phyloP scores from a whole-genome alignment of 805 yeast species.

The Ogataea sp. region DNA sequence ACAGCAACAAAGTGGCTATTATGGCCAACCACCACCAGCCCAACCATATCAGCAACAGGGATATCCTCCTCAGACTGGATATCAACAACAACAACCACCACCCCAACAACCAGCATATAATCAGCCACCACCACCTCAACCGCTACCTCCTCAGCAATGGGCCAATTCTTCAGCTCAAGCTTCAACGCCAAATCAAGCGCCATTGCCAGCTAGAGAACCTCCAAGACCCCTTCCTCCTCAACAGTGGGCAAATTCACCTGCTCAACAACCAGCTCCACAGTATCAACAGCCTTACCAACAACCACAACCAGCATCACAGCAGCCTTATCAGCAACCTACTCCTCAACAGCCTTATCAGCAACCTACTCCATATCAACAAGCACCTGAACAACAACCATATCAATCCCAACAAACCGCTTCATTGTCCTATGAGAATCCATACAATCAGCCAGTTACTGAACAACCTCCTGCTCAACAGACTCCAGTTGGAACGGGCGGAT shows the following conservation, averaged over 20 bases:
- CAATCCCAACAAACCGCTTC: no score
- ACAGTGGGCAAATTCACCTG: conserved; percentile 6
- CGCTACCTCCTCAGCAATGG: conserved; percentile 2
- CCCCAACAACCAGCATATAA: neutral
- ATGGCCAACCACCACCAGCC: conserved; percentile 2
- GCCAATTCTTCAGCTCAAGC: conserved; percentile 9
- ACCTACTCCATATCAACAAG: neutral
- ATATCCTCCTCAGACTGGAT: conserved; percentile 4
- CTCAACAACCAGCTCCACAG: conserved; percentile 5
- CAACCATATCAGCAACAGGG: conserved; percentile 6
- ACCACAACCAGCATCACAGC: neutral
- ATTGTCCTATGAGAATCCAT: neutral
- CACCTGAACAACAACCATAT: neutral
- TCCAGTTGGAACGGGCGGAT: neutral
- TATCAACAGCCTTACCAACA: neutral
- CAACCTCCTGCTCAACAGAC: conserved; percentile 1
- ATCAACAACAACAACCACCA: conserved; percentile 4
- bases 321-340: no score
- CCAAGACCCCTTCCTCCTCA: conserved; percentile 2
- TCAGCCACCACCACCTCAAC: conserved; percentile 1
- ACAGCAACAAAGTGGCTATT: conserved; percentile 1
- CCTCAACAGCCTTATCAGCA: neutral
- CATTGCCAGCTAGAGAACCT: conserved; percentile 3
- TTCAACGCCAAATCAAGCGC: conserved; percentile 4
- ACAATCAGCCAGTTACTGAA: neutral